These are phyloP conservation scores for Cupressus sempervirens DNA, from an alignment of 75 land plant species.

Conservation along the genomic window DNA sequence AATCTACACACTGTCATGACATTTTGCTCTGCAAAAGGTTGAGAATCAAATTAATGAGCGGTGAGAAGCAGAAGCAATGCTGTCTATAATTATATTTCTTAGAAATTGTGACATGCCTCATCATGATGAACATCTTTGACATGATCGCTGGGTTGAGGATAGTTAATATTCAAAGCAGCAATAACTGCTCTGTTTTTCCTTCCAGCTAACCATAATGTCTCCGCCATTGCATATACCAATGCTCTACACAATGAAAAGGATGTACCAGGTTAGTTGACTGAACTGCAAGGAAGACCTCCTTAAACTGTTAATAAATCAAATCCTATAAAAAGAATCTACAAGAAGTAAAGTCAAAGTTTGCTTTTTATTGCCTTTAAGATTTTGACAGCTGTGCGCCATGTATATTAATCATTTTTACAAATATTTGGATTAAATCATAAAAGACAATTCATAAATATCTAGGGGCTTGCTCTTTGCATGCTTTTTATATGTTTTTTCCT, in stretches of 20 bases:
- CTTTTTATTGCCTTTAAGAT: background rate
- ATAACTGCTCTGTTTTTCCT: conserved; percentile 61
- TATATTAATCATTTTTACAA: background rate
- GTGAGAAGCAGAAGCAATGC: background rate
- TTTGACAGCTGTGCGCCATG: background rate
- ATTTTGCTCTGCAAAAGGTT: background rate
- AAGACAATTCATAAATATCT: background rate
- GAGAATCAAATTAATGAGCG: background rate
- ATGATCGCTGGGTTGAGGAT: conserved; percentile 12
- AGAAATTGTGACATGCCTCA: conserved; percentile 39
- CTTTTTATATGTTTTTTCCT: background rate
- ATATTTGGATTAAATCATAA: background rate
- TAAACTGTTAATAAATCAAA: background rate
- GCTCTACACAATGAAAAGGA: conserved; percentile 48
- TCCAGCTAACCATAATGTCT: conserved; percentile 87
- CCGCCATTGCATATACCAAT: conserved; percentile 71
- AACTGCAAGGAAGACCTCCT: background rate
- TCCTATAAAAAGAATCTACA: background rate
- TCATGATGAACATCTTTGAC: conserved; percentile 37
- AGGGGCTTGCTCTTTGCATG: background rate
- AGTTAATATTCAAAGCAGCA: conserved; percentile 54
- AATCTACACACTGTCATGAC: too few relatives aligned
- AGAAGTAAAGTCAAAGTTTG: background rate
- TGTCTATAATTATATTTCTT: background rate
- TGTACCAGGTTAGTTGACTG: background rate